Evolutionary conservation across 78 protist species (phyloP).

Genomic region (Dictyostelium capitatum): DNA sequence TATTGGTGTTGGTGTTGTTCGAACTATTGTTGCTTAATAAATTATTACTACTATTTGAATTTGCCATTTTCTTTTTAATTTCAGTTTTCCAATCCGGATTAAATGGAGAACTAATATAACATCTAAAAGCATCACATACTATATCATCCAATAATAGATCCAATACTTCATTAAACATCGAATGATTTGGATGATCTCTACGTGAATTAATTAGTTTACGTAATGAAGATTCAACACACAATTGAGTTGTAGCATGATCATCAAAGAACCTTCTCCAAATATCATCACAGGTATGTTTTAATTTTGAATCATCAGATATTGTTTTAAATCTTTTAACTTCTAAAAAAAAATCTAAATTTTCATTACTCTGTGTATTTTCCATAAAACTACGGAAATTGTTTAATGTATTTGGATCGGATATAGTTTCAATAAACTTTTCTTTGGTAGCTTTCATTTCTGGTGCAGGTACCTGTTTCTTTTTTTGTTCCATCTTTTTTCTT

Average conservation of each 20-base stretch:
- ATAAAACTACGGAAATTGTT: conserved; percentile 16
- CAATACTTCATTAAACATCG: conserved; percentile 51
- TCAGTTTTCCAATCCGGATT: conserved; percentile 58
- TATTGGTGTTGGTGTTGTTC: not conserved
- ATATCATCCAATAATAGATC: conserved; percentile 58
- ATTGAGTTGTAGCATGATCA: conserved; percentile 19
- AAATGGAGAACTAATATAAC: conserved; percentile 52
- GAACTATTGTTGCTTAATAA: not conserved
- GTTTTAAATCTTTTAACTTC: conserved; percentile 58
- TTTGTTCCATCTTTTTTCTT: not conserved
- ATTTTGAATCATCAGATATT: not conserved
- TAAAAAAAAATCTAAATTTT: conserved; percentile 44
- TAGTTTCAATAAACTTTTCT: conserved; percentile 53
- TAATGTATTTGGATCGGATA: conserved; percentile 38
- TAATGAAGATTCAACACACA: conserved; percentile 27
- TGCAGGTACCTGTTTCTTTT: not conserved
- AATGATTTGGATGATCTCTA: not conserved
- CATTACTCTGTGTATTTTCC: conserved; percentile 47
- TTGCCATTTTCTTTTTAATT: not conserved
- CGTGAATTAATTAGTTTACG: not conserved
- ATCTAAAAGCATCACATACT: conserved; percentile 59
- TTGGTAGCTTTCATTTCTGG: conserved; percentile 73
- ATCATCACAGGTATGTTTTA: conserved; percentile 29
- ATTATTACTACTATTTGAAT: conserved; percentile 11
- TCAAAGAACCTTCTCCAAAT: conserved; percentile 76